Conservation (phyloP, 2,329 filamentous ascomycete genomes). For the Verticillium albo-atrum region DNA sequence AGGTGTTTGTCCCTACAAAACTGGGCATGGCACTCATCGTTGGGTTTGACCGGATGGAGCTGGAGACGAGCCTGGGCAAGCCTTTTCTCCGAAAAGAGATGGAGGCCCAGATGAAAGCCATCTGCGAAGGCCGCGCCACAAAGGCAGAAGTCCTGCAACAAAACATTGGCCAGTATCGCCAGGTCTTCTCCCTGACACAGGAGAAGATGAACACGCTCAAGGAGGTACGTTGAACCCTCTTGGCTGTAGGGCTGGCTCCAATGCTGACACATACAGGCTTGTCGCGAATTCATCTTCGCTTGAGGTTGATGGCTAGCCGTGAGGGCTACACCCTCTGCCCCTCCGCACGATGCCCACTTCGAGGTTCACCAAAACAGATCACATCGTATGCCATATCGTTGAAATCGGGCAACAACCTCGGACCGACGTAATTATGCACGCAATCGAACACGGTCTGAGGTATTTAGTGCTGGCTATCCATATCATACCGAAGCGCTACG, state of each 20-base stretch:
- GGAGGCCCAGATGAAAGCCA: slow-evolving; percentile 94
- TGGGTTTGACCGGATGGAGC: slow-evolving; percentile 91
- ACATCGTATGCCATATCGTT: not conserved
- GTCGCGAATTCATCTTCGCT: slow-evolving; percentile 49
- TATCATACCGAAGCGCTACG: not conserved
- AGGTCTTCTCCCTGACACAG: slow-evolving; percentile 78
- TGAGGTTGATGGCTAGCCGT: not conserved
- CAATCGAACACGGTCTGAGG: not conserved
- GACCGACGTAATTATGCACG: not conserved
- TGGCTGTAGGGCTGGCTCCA: not conserved
- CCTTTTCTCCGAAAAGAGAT: slow-evolving; percentile 97
- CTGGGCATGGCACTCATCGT: slow-evolving; percentile 88
- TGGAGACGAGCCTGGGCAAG: slow-evolving; percentile 89
- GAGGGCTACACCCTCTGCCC: not conserved
- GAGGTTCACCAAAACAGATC: not conserved
- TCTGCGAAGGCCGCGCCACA: slow-evolving; percentile 81
- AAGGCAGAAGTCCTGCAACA: slow-evolving; percentile 72
- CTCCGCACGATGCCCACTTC: not conserved
- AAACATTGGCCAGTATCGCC: slow-evolving; percentile 80
- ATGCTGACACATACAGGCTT: slow-evolving; percentile 32
- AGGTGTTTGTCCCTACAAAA: slow-evolving; percentile 89
- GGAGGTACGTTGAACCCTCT: slow-evolving; percentile 40
- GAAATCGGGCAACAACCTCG: not conserved
- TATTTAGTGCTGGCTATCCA: not conserved
- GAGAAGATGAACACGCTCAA: slow-evolving; percentile 67